Conservation (phyloP, 306 rosid species). For the Prunus persica region DNA sequence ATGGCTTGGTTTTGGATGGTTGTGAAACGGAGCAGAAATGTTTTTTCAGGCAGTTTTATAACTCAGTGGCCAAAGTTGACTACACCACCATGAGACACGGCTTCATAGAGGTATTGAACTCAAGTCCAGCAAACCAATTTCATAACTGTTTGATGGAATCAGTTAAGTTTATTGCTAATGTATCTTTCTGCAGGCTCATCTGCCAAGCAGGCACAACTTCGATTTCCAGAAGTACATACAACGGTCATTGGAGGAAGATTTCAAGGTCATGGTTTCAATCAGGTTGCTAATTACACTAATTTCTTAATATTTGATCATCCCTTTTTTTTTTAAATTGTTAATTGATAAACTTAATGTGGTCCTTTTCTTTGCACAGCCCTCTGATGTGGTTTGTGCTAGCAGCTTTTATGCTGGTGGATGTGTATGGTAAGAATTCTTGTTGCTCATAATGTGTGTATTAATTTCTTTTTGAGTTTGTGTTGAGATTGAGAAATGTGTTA, state of each 20-base stretch:
- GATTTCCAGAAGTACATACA: conserved; percentile 38
- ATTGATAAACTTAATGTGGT: no score
- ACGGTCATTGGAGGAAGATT: conserved; percentile 41
- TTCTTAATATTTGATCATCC: no score
- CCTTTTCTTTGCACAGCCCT: conserved; percentile 31
- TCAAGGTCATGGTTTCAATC: conserved; percentile 32
- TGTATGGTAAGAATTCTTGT: conserved; percentile 23
- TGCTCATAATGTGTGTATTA: not conserved
- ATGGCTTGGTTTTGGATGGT: not conserved
- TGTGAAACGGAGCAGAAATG: conserved; percentile 37
- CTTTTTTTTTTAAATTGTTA: no score
- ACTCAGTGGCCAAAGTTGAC: conserved; percentile 43
- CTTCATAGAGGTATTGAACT: conserved; percentile 32
- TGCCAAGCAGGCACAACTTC: conserved; percentile 27
- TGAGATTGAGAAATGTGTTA: not conserved
- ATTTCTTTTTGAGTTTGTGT: not conserved
- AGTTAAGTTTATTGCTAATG: not conserved
- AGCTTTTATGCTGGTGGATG: conserved; percentile 34
- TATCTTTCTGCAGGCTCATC: conserved; percentile 32
- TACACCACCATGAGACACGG: conserved; percentile 44
- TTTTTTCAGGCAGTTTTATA: conserved; percentile 42
- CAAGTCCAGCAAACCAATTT: not conserved
- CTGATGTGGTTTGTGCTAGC: conserved; percentile 38
- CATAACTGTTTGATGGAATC: not conserved
- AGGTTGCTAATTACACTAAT: conserved; percentile 12